phyloP scores from a whole-genome alignment of 108 stramenopile species.

The Pseudonitzschia multistriata region DNA sequence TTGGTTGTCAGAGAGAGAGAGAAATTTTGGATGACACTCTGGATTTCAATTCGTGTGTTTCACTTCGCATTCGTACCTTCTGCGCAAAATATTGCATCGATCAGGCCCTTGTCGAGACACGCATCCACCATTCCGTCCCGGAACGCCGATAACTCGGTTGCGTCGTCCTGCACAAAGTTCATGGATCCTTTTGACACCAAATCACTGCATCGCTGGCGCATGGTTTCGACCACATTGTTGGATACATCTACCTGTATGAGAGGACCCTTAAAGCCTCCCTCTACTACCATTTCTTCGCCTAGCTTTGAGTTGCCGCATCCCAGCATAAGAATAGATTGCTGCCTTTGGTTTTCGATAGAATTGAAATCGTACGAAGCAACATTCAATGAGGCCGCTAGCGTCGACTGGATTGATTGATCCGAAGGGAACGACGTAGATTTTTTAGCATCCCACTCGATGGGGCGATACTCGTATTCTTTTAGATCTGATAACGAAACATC shows the following conservation, averaged over 20 bases:
- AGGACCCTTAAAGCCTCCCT: constrained; percentile 40
- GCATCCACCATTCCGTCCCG: constrained; percentile 54
- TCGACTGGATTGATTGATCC: constrained; percentile 17
- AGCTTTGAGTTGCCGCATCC: constrained; percentile 80
- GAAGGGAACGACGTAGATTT: not conserved
- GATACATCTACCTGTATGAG: constrained; percentile 70
- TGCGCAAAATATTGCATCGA: constrained; percentile 74
- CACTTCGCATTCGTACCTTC: constrained; percentile 30
- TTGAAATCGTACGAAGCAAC: constrained; percentile 18
- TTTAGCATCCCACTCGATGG: constrained; percentile 20
- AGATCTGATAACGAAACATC: constrained; percentile 47
- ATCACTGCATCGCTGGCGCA: constrained; percentile 49
- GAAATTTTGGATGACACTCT: constrained; percentile 46
- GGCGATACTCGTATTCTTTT: constrained; percentile 29
- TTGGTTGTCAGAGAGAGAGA: not conserved
- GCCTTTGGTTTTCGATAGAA: not conserved
- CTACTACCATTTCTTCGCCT: constrained; percentile 65
- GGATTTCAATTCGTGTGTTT: constrained; percentile 35
- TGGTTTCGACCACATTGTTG: constrained; percentile 48
- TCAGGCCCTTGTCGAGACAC: constrained; percentile 78
- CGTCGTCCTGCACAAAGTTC: constrained; percentile 67
- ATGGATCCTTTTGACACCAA: constrained; percentile 38
- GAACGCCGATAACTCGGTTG: constrained; percentile 62
- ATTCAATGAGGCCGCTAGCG: constrained; percentile 44
- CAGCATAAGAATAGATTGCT: constrained; percentile 65